Evolutionary conservation across 768 basidiomycete genomes (phyloP).

Genomic region (Cystofilobasidium macerans): DNA sequence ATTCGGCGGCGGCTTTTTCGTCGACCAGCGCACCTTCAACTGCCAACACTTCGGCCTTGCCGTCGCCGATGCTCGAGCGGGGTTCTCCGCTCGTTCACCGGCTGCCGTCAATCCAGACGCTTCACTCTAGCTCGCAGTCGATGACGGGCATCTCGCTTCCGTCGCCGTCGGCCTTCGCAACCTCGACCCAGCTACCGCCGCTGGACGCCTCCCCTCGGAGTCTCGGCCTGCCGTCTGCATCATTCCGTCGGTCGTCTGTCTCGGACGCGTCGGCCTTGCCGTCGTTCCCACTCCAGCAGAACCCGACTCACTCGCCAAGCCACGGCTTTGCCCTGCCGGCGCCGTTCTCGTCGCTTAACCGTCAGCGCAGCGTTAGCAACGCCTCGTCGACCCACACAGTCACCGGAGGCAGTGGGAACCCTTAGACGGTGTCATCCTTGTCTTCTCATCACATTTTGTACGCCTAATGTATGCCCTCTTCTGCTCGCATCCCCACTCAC

Average conservation of each 20-base stretch:
- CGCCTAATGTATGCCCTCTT: too few relatives aligned
- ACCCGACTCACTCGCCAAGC: neutral
- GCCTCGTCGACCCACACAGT: neutral
- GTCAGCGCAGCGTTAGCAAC: neutral
- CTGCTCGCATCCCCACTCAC: too few relatives aligned
- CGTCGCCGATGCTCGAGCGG: neutral
- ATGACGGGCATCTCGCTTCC: conserved; percentile 8
- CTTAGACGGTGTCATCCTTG: too few relatives aligned
- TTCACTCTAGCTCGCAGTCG: neutral
- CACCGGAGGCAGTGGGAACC: neutral
- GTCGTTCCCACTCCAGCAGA: neutral
- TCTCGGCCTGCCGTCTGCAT: neutral
- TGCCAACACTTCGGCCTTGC: neutral
- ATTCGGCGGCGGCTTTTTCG: neutral
- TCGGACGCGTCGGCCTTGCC: neutral
- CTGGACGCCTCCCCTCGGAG: neutral
- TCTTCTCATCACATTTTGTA: too few relatives aligned
- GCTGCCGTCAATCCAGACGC: neutral
- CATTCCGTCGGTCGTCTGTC: neutral
- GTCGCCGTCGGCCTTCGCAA: neutral
- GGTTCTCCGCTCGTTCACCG: neutral
- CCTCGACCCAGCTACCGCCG: neutral
- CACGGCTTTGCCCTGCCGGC: neutral
- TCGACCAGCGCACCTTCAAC: neutral
- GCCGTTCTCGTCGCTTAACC: neutral